Evolutionary conservation across 2,329 filamentous ascomycete genomes (phyloP).

Genomic region (Mariannaea sp.): DNA sequence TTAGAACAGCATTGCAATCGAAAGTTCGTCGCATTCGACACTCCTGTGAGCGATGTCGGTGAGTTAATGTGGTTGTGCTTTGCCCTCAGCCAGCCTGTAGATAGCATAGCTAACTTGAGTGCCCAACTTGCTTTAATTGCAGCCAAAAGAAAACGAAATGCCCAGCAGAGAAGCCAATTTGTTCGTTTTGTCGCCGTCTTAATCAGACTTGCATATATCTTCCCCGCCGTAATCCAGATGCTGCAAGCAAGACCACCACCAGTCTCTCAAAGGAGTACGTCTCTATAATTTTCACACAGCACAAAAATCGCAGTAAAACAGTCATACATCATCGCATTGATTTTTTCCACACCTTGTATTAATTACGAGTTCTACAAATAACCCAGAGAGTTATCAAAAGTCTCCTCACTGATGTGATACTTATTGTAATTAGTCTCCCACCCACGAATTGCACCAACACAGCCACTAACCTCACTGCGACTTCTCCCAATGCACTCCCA

Average conservation of each 20-base stretch:
- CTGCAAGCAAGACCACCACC: background rate
- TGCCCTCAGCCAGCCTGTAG: background rate
- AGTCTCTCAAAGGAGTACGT: background rate
- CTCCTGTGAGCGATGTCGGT: slow-evolving; percentile 34
- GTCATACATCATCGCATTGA: no score
- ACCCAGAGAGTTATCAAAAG: no score
- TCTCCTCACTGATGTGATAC: background rate
- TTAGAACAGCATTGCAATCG: background rate
- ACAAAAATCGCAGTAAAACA: no score
- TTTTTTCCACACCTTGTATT: background rate
- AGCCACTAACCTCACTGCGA: background rate
- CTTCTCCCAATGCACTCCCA: background rate
- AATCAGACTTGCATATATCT: slow-evolving; percentile 30
- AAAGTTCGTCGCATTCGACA: slow-evolving; percentile 24
- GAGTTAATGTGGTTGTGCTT: slow-evolving; percentile 1
- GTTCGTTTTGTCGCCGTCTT: slow-evolving; percentile 29
- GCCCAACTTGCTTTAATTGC: background rate
- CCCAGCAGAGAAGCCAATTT: slow-evolving; percentile 31
- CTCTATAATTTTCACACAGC: no score
- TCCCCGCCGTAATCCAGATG: slow-evolving; percentile 20
- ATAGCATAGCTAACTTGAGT: background rate
- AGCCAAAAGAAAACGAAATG: slow-evolving; percentile 36
- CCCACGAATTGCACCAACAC: background rate
- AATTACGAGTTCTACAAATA: no score
- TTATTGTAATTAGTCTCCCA: background rate